Evolutionary conservation across 306 rosid species (phyloP), one percentile per base, ranked within the genome.

Genomic region (Sechiopsis laciniata): DNA sequence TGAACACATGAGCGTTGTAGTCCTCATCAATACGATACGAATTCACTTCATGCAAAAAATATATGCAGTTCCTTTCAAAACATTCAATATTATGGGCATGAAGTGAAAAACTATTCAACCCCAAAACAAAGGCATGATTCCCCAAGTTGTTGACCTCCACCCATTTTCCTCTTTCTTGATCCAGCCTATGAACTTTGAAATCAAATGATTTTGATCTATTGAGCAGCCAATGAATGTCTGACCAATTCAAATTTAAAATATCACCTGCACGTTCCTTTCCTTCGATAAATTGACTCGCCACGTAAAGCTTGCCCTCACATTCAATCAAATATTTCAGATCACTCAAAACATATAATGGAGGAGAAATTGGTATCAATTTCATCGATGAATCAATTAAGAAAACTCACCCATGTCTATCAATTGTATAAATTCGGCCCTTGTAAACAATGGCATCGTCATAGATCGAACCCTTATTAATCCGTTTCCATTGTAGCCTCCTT

Each of bases 311-410:
- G 57, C 87, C 95, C 54, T 79, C 46, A 2, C 83, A 84, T 56
- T 87, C 95, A 26, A 92, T 83, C 81, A 92, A 60, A 67, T 88
- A 87, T 51, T 88, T 92, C 74, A 82, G 79, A 67, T 75, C 61
- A 10, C 92, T 96, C 13, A 53, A 22, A 4, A 12, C 19, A 4
- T 89, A 76, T 74, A 87, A 51, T 0, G 84, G 85, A 76, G 92
- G 87, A 5, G 88, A 79, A 74, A 80, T 77, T 13, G 77, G 85
- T 0, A 87, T 37, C 78, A 85, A 56, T 50, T 70, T 72, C 74
- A 84, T 62, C 0, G 83, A 81, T 17, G 75, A 63, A 29, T 84
- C 85, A 19, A 92, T 60, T 87, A 89, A 81, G 7, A 78, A 88
- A 42, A 89, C 78, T 0, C 82, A 75, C 0, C 96, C 97, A 86